These are phyloP conservation scores for Eremochloa ophiuroides DNA, from an alignment of 176 grass and related monocot genomes.

Conservation along the genomic window DNA sequence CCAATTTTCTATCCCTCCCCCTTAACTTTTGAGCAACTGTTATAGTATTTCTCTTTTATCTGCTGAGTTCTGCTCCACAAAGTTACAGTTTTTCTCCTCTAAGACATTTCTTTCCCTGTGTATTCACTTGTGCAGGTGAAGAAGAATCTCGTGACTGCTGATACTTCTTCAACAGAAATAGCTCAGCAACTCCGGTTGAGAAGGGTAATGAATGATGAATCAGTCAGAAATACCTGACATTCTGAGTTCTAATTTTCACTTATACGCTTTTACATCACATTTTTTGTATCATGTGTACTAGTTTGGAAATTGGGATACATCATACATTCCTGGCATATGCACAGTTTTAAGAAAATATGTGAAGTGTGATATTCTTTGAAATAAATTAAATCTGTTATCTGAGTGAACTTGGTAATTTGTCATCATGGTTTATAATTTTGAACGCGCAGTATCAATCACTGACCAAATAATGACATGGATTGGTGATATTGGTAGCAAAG, in stretches of 20 bases:
- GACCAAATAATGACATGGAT: neutral
- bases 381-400: neutral
- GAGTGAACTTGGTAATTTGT: neutral
- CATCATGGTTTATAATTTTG: neutral
- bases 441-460: neutral
- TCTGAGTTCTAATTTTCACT: constrained; percentile 2
- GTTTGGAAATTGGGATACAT: neutral
- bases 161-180: constrained; percentile 14
- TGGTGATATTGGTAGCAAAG: neutral
- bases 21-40: neutral
- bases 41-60: neutral
- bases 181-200: constrained; percentile 35
- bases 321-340: neutral
- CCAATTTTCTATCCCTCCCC: neutral
- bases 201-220: constrained; percentile 49
- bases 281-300: neutral
- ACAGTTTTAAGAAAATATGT: neutral
- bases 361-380: neutral
- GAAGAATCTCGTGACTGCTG: constrained; percentile 36
- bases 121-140: constrained; percentile 45
- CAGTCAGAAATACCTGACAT: neutral
- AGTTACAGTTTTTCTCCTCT: neutral
- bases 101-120: constrained; percentile 6
- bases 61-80: neutral
- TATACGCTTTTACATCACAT: neutral